These are phyloP conservation scores for Cercophora newfieldiana DNA, from an alignment of 495 filamentous ascomycete species.

Conservation along the genomic window DNA sequence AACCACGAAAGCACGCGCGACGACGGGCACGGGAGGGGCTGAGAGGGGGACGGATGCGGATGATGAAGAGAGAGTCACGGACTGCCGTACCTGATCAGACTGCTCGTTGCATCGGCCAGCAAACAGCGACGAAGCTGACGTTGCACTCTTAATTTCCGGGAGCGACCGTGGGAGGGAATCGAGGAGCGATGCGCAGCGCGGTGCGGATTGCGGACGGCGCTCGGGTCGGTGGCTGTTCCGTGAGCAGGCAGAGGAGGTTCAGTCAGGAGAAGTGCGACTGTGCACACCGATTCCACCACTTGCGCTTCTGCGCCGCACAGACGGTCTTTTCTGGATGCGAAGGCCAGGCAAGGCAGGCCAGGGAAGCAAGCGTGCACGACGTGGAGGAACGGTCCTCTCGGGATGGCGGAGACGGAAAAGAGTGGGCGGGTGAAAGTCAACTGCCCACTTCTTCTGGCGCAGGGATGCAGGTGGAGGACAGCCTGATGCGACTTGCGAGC, in stretches of 20 bases:
- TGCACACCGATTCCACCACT: constrained; percentile 10
- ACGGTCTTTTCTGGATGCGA: constrained; percentile 20
- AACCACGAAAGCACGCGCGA: neutral
- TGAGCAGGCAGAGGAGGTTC: neutral
- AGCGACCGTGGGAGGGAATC: constrained; percentile 15
- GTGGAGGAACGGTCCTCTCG: constrained; percentile 4
- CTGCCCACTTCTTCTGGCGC: constrained; percentile 1
- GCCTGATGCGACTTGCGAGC: neutral
- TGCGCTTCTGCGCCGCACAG: constrained; percentile 12
- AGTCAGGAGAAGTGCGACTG: constrained; percentile 11
- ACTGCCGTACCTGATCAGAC: constrained; percentile 23
- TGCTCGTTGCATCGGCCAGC: neutral
- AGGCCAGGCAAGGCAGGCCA: constrained; percentile 14
- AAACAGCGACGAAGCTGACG: constrained; percentile 18
- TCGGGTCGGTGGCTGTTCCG: neutral
- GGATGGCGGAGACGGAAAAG: constrained; percentile 11
- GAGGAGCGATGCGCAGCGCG: constrained; percentile 8
- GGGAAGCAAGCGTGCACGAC: no score
- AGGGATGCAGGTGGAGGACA: constrained; percentile 2
- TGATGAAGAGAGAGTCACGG: neutral
- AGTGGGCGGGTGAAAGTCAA: constrained; percentile 15
- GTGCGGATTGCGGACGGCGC: constrained; percentile 7
- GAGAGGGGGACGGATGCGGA: constrained; percentile 3
- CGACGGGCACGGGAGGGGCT: neutral
- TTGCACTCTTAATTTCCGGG: constrained; percentile 37